Base-by-base conservation (phyloP, 768 basidiomycete species). In the Lactarius evosmus region DNA sequence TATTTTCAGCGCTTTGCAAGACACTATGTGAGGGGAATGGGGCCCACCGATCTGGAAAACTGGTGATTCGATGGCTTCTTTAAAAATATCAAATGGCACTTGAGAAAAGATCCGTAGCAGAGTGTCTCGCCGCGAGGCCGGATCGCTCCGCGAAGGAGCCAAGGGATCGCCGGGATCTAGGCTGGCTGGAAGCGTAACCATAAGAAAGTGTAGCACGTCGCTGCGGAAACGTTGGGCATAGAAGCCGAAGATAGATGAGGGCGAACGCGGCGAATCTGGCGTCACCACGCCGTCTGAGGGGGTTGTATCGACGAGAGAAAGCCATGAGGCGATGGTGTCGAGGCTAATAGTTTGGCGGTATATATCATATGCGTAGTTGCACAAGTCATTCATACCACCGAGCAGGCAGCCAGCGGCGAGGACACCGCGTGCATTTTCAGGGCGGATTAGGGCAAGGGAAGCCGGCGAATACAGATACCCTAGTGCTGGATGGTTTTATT, bases 81-180 rank as follows among this genome's bases (percentile, higher is more conserved):
- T 93, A 76, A 93, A 93, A 75, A 92, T 81, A 63, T 94, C 92
- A 74, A 94, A 95, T 4, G 93, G 92, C 53, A 93, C 86, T 59
- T 80, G 81, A 29, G 89, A 83, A 76, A 88, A 94, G 66, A 92
- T 80, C 70, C 85, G 85, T 68, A 92, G 75, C 50, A 93, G 76
- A 17, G 85, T 80, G 59, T 91, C 90, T 69, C 89, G 84, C 44
- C 89, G 78, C 73, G 62, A 77, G 70, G 58, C 71, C 70, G 32
- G 80, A 67, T 60, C 25, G 33, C 30, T 17, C 50, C 36, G 8
- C 16, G 49, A 49, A 29, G 12, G 30, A 32, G 38, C 22, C 81
- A 72, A 56, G 78, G 69, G 68, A 22, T 73, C 74, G 62, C 74
- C 78, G 58, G 85, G 76, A 66, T 85, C 85, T 69, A 90, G 79